Evolutionary conservation across 257 asterid genomes (phyloP), one percentile per base, ranked within the genome.

Genomic region (Vinca minor): DNA sequence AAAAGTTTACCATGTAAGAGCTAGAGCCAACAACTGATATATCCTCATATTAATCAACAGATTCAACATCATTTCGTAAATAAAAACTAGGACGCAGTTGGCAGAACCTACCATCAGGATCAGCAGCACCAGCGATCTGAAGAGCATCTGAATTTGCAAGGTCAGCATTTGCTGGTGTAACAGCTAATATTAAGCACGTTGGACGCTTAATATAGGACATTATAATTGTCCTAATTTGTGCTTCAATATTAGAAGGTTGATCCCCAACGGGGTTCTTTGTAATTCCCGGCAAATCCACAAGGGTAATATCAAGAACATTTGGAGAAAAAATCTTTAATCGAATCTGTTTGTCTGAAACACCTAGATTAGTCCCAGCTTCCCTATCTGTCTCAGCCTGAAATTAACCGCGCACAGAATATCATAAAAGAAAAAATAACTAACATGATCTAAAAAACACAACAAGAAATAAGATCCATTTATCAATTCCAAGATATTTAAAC

Each of bases 231-330:
- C 98, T 84, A 63, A 93, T 89, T 29, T 91, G 97, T 53, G 88
- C 83, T 81, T 93, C 98, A 68, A 93, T 93, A 74, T 93, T 97
- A 69, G 95, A 71, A 64, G 98, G 98, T 76, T 93, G 98, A 64
- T 93, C 98, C 42, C 98, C 98, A 63, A 93, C 95, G 44, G 98
- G 96, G 62, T 85, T 96, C 79, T 85, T 93, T 8, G 98, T 93
- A 45, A 93, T 71, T 57, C 98, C 98, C 5, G 98, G 98, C 74
- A 93, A 83, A 80, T 93, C 98, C 78, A 93, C 97, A 31, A 93
- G 95, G 63, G 98, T 79, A 64, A 93, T 89, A 73, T 89, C 94
- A 52, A 93, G 96, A 67, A 93, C 98, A 74, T 87, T 81, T 12
- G 98, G 96, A 3, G 98, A 93, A 75, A 67, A 87, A 56, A 93